Percentiles rank a stretch among this genome's conserved stretches.
Conservation (phyloP, 2,329 filamentous ascomycete genomes). For the Aspergillus sp. region DNA sequence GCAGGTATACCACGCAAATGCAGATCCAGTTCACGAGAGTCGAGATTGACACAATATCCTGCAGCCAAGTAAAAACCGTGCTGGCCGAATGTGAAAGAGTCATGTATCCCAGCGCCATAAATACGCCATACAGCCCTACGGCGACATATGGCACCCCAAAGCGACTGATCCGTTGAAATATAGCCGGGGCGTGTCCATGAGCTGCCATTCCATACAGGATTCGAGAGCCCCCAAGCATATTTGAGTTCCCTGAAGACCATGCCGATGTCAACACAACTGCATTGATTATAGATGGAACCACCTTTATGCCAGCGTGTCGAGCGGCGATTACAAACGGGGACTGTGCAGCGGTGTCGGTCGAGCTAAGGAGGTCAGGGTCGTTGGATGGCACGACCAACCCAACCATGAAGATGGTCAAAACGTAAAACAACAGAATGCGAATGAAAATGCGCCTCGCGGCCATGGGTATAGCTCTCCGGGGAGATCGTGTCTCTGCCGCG, state of each 20-base stretch:
- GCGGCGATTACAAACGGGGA: conserved; percentile 69
- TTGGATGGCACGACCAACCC: conserved; percentile 58
- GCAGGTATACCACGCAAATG: background rate
- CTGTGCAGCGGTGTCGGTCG: conserved; percentile 32
- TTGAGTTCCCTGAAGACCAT: conserved; percentile 66
- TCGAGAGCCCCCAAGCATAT: conserved; percentile 53
- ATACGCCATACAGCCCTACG: conserved; percentile 19
- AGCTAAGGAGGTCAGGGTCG: conserved; percentile 42
- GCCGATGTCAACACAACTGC: conserved; percentile 70
- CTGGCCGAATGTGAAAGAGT: background rate
- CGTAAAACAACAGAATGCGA: conserved; percentile 56
- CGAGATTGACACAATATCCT: background rate
- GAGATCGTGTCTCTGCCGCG: conserved; percentile 53
- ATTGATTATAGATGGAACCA: conserved; percentile 69
- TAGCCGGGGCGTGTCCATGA: conserved; percentile 33
- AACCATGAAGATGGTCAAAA: conserved; percentile 54
- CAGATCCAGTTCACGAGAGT: background rate
- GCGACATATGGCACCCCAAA: conserved; percentile 54
- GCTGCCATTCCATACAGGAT: conserved; percentile 50
- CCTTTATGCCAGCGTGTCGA: conserved; percentile 62
- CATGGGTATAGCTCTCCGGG: conserved; percentile 51
- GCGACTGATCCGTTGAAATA: conserved; percentile 40
- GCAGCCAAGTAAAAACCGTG: conserved; percentile 1
- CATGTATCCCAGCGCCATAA: background rate
- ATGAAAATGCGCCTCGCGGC: conserved; percentile 53